Evolutionary conservation across 306 rosid species (phyloP).

Genomic region (Canavalia ensiformis): DNA sequence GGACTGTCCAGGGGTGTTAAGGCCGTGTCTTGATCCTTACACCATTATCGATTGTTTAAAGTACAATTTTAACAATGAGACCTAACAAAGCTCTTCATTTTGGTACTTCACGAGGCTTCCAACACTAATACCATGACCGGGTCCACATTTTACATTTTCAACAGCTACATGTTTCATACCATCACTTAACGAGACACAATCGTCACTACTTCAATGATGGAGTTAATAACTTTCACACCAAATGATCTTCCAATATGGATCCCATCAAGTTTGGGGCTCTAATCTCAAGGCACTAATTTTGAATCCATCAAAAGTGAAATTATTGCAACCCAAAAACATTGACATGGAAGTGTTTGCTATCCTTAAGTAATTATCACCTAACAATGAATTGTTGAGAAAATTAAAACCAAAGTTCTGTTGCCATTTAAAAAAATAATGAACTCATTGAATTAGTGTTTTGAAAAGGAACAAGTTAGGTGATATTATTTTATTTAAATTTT

Average conservation of each 20-base stretch:
- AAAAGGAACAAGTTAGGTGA: background rate
- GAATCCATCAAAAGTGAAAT: background rate
- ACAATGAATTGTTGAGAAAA: background rate
- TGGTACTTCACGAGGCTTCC: constrained; percentile 32
- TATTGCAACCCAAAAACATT: background rate
- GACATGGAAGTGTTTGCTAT: background rate
- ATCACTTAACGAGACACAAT: background rate
- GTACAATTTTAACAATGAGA: background rate
- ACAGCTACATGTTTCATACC: background rate
- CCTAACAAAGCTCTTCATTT: background rate
- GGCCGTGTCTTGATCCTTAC: constrained; percentile 34
- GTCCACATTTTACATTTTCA: constrained; percentile 17
- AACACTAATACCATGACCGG: constrained; percentile 32
- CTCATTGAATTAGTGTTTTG: background rate
- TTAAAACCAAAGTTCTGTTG: background rate
- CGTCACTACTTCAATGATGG: background rate
- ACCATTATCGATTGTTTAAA: background rate
- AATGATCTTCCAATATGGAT: constrained; percentile 45
- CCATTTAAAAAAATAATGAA: background rate
- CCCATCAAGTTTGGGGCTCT: constrained; percentile 60
- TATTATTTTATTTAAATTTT: background rate
- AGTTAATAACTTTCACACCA: no score
- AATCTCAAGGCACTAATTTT: constrained; percentile 41
- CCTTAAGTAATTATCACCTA: constrained; percentile 28
- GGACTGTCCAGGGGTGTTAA: background rate